Base-by-base conservation (phyloP, 2,329 filamentous ascomycete species). In the Diplocarpon rosae region DNA sequence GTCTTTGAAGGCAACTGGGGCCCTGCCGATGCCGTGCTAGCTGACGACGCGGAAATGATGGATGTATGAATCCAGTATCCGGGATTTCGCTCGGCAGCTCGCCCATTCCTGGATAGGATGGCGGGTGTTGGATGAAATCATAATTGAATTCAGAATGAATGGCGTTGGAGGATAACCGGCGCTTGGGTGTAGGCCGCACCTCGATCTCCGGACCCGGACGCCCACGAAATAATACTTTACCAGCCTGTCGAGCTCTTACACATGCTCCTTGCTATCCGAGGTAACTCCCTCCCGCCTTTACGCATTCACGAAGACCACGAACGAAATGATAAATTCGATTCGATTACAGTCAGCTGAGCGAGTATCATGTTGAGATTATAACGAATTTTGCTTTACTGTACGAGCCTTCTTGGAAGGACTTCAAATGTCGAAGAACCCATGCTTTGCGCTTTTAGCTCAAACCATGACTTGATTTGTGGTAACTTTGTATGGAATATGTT, bases 1-100 rank as follows among this genome's bases (percentile, higher is more conserved):
- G 80, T 98, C 42, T 98, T 85, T 56, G 92, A 98, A 66, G 92
- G 92, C 51, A 92, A 86, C 62, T 98, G 89, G 84, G 92, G 92
- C 3, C 90, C 90, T 28, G 80, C 69, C n/a, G 71, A 75, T 42
- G 63, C 71, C 39, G 60, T 68, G 28, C 55, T 63, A 20, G 56
- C 52, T 16, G 59, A 61, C 42, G 61, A 63, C 54, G 56, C 59
- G 27, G 61, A 63, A 42, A 63, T 63, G 61, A 61, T 61, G 52
- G 60, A 62, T 52, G 58, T 63, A 35, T 63, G 46, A 59, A 30
- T 35, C 37, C 35, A 17, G 30, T 32, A 34, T 34, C 15, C 48
- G 44, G 37, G 47, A 47, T 48, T 47, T 53, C 43, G 37, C 48
- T 51, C 45, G 13, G 48, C 34, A 42, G 47, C 43, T 42, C 57